A percentile compares a stretch with the other conserved stretches of the same genome.
Conservation (phyloP, 2,329 filamentous ascomycete species). For the Coleophoma crateriformis region DNA sequence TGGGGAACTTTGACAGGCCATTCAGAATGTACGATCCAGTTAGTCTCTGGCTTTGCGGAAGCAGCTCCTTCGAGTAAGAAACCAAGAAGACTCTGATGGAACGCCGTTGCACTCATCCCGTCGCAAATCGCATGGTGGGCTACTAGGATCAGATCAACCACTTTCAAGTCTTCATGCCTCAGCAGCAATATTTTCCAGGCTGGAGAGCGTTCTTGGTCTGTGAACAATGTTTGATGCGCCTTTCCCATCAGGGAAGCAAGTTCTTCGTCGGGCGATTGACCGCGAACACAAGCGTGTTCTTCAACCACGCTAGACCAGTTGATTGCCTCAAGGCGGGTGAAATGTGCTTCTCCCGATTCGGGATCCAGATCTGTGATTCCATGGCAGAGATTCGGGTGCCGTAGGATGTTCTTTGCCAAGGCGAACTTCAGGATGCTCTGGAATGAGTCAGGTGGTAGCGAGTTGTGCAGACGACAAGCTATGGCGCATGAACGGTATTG, state of each 20-base stretch:
- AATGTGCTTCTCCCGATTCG: slow-evolving; percentile 7
- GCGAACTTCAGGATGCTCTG: slow-evolving; percentile 6
- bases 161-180: slow-evolving; percentile 2
- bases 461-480: slow-evolving; percentile 1
- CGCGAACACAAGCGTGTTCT: background rate
- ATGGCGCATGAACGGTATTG: slow-evolving; percentile 12
- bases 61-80: slow-evolving; percentile 3
- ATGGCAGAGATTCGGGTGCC: slow-evolving; percentile 13
- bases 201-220: slow-evolving; percentile 11
- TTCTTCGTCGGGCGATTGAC: slow-evolving; percentile 1
- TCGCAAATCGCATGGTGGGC: slow-evolving; percentile 15
- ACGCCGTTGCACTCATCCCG: slow-evolving; percentile 10
- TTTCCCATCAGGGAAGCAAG: slow-evolving; percentile 8
- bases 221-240: slow-evolving; percentile 10
- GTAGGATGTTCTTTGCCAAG: slow-evolving; percentile 7
- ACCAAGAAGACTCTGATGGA: slow-evolving; percentile 12
- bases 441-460: background rate
- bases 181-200: slow-evolving; percentile 16
- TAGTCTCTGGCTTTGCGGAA: no score
- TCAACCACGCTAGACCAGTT: slow-evolving; percentile 12
- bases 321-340: slow-evolving; percentile 7
- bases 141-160: slow-evolving; percentile 13
- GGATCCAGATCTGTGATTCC: slow-evolving; percentile 7
- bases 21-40: background rate
- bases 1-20: slow-evolving; percentile 6